Base-by-base conservation (phyloP, 805 yeast genomes). In the Candida sakaeoensis region DNA sequence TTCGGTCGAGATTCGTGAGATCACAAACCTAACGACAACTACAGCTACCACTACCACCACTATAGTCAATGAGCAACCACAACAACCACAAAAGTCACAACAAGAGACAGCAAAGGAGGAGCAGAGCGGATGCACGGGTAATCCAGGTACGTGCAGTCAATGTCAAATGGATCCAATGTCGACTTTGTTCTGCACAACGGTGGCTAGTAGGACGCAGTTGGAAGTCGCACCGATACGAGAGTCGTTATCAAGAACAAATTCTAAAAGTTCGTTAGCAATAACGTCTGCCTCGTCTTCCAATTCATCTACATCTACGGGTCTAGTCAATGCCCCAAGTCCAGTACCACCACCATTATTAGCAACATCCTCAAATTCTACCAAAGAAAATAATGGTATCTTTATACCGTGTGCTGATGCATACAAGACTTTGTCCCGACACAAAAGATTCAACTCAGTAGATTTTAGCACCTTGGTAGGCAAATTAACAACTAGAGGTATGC, bases 341-440 rank as follows among this genome's bases (percentile, higher is more conserved):
- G 27, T 42, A 23, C 39, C 41, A 15, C 45, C 45, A 9, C 37
- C 37, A 13, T 22, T 42, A 17, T 21, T 37, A 8, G 45, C 45
- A 13, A 36, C 40, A n/a, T n/a, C n/a, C n/a, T n/a, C n/a, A 3
- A 48, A 45, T 34, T 33, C 24, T 12, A n/a, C 3, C 7, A 12
- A 23, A 16, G 36, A 55, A 2, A 40, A 44, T 8, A 46, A 47
- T 52, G 77, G 67, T 36, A 75, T 79, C 52, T 89, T 79, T 48
- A 86, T 89, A 35, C 95, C 96, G 2, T 84, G 93, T 54, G 80
- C 90, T 10, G 95, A 89, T 52, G 96, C 96, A 0, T 89, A 87
- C 63, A 84, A 82, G 60, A 86, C 95, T 2, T 72, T 90, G 37
- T 80, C 90, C 23, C 70, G 95, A 42, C 96, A 88, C 58, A 82